phyloP scores from a whole-genome alignment of 2,329 filamentous ascomycete species.

The Apiospora saccharicola region DNA sequence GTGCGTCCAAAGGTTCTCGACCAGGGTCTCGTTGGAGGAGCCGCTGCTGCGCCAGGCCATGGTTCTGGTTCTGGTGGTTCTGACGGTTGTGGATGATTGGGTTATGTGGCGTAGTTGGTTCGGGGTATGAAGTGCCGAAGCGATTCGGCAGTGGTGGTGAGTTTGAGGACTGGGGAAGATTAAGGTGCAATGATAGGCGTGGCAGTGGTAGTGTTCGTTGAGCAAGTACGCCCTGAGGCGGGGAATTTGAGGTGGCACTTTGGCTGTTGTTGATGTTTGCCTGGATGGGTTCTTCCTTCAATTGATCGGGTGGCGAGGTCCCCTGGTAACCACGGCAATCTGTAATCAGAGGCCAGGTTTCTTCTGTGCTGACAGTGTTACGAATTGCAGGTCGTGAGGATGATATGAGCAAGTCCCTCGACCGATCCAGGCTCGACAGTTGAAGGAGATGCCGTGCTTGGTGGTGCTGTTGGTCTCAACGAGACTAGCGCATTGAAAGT shows the following conservation, averaged over 20 bases:
- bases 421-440: neutral
- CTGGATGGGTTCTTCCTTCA: neutral
- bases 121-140: neutral
- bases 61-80: slow-evolving; percentile 33
- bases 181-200: neutral
- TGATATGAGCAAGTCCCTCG: neutral
- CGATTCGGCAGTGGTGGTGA: neutral
- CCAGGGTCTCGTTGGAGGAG: slow-evolving; percentile 73
- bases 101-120: neutral
- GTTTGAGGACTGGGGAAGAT: neutral
- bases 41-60: slow-evolving; percentile 96
- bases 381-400: neutral
- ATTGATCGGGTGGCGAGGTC: neutral
- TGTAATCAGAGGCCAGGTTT: neutral
- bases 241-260: neutral
- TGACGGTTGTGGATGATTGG: neutral
- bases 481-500: neutral
- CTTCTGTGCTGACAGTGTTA: neutral
- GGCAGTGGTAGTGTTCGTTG: neutral
- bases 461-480: neutral
- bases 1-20: slow-evolving; percentile 78
- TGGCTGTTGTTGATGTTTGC: neutral
- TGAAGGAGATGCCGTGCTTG: too few species aligned
- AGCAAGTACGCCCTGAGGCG: slow-evolving; percentile 6
- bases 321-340: neutral